These are phyloP conservation scores for Cryptococcus wingfieldii DNA, from an alignment of 1,284 basidiomycete species.

Conservation along the genomic window DNA sequence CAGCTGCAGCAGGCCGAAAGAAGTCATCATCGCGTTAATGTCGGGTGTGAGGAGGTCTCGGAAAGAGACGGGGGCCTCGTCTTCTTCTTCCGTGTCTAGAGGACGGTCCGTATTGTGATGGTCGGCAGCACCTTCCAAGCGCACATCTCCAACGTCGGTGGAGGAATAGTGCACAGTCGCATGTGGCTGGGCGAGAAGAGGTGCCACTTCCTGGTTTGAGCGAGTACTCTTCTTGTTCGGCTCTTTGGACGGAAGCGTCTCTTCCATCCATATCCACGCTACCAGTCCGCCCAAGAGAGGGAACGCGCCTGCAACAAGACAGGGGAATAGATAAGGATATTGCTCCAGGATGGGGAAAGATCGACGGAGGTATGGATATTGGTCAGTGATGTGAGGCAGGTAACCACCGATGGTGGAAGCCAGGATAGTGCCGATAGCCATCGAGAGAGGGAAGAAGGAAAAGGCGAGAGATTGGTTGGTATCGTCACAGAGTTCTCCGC, in stretches of 20 bases:
- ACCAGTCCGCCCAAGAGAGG: slow-evolving; percentile 23
- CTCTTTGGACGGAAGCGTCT: background rate
- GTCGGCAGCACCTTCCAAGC: background rate
- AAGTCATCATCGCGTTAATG: slow-evolving; percentile 30
- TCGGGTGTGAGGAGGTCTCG: slow-evolving; percentile 9
- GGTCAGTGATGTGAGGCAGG: slow-evolving; percentile 16
- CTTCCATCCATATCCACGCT: slow-evolving; percentile 21
- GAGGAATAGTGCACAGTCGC: slow-evolving; percentile 4
- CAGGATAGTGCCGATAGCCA: slow-evolving; percentile 34
- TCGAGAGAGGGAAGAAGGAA: slow-evolving; percentile 39
- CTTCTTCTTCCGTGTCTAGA: background rate
- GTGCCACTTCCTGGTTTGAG: background rate
- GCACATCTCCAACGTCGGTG: slow-evolving; percentile 1
- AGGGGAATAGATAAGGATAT: slow-evolving; percentile 36
- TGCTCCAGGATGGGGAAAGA: slow-evolving; percentile 23
- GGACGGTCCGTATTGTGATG: background rate
- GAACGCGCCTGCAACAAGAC: slow-evolving; percentile 27
- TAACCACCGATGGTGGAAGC: slow-evolving; percentile 35
- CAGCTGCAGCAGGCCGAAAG: slow-evolving; percentile 34
- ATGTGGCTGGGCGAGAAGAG: background rate
- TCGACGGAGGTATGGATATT: slow-evolving; percentile 11
- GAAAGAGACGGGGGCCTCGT: slow-evolving; percentile 8
- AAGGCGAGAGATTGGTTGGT: slow-evolving; percentile 38
- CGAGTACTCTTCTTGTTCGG: background rate
- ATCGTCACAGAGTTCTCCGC: slow-evolving; percentile 37